Conservation (phyloP, 805 yeast genomes). For the Tetrapisispora namnaoensis region DNA sequence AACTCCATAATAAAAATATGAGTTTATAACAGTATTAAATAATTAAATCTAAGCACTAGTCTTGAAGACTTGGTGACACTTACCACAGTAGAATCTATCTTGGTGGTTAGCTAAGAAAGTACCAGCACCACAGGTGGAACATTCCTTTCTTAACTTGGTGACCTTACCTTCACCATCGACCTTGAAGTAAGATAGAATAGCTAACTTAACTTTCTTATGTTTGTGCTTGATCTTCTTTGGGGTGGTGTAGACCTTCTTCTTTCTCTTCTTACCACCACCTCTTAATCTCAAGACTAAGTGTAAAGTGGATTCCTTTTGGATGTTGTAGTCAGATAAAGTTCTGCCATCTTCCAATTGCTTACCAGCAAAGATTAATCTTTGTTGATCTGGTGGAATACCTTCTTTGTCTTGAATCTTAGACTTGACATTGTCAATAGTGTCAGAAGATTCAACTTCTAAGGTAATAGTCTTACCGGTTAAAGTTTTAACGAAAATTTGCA, state of each 20-base stretch:
- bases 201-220: slow-evolving; percentile 98
- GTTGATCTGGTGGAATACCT: slow-evolving; percentile 97
- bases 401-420: slow-evolving; percentile 95
- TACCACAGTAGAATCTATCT: slow-evolving; percentile 99
- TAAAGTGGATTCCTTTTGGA: slow-evolving; percentile 93
- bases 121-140: slow-evolving; percentile 98
- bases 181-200: slow-evolving; percentile 98
- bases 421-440: slow-evolving; percentile 95
- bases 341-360: slow-evolving; percentile 95
- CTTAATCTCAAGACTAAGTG: slow-evolving; percentile 96
- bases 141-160: slow-evolving; percentile 97
- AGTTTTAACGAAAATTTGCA: slow-evolving; percentile 99
- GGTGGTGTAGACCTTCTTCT: slow-evolving; percentile 99
- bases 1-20: neutral
- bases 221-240: slow-evolving; percentile 99
- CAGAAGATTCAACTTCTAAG: slow-evolving; percentile 95
- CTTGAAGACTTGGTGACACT: slow-evolving; percentile 92
- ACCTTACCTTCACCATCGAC: slow-evolving; percentile 98
- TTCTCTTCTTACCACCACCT: slow-evolving; percentile 99
- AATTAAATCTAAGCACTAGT: slow-evolving; percentile 23
- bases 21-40: neutral
- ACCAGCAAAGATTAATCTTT: slow-evolving; percentile 95
- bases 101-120: slow-evolving; percentile 98
- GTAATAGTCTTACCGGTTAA: slow-evolving; percentile 99
- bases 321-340: slow-evolving; percentile 95